These are phyloP conservation scores for Croton laevigatus DNA, from an alignment of 441 rosid species.

Conservation along the genomic window DNA sequence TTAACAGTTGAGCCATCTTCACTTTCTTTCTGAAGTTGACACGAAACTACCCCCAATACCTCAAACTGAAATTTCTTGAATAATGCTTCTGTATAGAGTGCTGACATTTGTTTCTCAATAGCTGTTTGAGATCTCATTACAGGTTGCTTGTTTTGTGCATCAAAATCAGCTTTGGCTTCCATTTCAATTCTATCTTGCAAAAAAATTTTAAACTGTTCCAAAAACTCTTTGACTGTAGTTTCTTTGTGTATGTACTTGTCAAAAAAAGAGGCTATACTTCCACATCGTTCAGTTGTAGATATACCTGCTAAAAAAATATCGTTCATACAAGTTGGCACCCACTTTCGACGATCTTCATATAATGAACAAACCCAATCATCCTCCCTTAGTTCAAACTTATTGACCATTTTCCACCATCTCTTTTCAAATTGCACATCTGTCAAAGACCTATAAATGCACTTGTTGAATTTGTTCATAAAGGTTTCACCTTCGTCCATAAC, in stretches of 20 bases:
- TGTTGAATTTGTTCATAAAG: constrained; percentile 40
- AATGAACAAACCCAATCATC: constrained; percentile 49
- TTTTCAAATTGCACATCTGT: constrained; percentile 54
- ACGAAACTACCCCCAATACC: constrained; percentile 52
- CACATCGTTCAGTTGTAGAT: constrained; percentile 44
- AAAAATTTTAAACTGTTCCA: constrained; percentile 40
- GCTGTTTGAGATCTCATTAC: constrained; percentile 44
- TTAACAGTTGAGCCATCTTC: constrained; percentile 34
- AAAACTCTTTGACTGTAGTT: constrained; percentile 48
- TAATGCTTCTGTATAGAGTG: constrained; percentile 46
- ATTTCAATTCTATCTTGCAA: constrained; percentile 37
- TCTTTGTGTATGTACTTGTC: constrained; percentile 44
- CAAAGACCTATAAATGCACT: constrained; percentile 51
- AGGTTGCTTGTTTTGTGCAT: constrained; percentile 35
- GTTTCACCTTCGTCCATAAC: constrained; percentile 34
- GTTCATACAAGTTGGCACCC: constrained; percentile 55
- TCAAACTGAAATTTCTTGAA: constrained; percentile 69
- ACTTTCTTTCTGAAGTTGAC: constrained; percentile 45
- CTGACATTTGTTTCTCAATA: constrained; percentile 55
- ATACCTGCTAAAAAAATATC: constrained; percentile 52
- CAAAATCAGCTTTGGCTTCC: constrained; percentile 48
- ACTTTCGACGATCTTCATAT: constrained; percentile 52
- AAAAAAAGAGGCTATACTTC: constrained; percentile 44
- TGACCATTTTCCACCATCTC: constrained; percentile 57
- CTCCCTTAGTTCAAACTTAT: constrained; percentile 38